Evolutionary conservation across 352 stramenopile species (phyloP), one percentile per base, ranked within the genome.

Genomic region (Pythium oligandrum): DNA sequence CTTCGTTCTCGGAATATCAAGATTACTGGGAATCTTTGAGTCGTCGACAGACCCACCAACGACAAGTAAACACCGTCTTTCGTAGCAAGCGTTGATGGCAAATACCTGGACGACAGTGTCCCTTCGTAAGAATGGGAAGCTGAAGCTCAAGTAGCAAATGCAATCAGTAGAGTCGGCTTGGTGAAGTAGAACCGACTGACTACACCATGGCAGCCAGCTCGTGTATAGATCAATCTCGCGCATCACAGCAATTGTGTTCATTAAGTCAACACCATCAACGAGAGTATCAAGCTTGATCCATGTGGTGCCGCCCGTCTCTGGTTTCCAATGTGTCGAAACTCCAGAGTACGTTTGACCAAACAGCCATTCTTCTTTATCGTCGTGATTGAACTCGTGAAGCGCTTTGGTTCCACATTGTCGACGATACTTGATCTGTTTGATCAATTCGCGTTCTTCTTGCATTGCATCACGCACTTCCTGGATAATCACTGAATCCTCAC

Each of bases 201-300:
- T 86, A 50, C 80, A 93, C 47, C 89, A 91, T 6, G 83, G 83
- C 8, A 73, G 73, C 83, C 83, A 93, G 35, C 78, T 55, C 12
- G 63, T 75, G 56, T 85, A 93, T 8, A 91, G 59, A 44, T 93
- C 80, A 10, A 85, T 87, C 54, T 93, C 83, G 3, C 78, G 74
- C n/a, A 93, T 85, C 5, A 93, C 83, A 0, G 83, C 74, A 17
- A 93, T 70, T 2, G 80, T 86, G 59, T 89, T 87, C 63, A 93
- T 90, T 9, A 91, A 78, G 53, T 93, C 80, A 26, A 89, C 83
- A 6, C 75, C 78, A 56, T 93, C 80, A 6, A 88, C 72, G 11
- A 86, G 61, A 6, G 78, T 78, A 51, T 93, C 80, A 2, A 93
- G 61, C 37, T 93, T 93, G 44, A 93, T 71, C 80, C 83, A 93